Percentiles rank a stretch among this genome's conserved stretches.
Conservation (phyloP, 164 flowering plant genomes). For the Cinnamomum micranthum region DNA sequence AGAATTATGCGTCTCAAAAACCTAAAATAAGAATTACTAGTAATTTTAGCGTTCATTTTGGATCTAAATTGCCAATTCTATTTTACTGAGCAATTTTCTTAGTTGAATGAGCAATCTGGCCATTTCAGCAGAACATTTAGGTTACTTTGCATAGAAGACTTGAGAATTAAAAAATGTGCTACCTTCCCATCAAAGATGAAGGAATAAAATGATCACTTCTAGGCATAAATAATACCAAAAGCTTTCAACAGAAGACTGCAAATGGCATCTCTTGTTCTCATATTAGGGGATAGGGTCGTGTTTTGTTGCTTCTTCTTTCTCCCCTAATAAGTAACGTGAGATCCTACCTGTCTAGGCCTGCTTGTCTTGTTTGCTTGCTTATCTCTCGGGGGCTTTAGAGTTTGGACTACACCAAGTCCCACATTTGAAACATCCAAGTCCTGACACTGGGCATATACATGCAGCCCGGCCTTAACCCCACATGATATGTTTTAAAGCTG, state of each 20-base stretch:
- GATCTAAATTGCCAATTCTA: neutral
- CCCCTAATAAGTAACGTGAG: too few species aligned
- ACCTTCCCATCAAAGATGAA: neutral
- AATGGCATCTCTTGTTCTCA: neutral
- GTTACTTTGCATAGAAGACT: neutral
- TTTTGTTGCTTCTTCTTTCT: too few species aligned
- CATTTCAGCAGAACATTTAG: neutral
- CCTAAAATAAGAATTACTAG: neutral
- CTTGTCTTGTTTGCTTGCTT: too few species aligned
- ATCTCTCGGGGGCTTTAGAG: too few species aligned
- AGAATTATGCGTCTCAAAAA: neutral
- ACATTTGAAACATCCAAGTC: too few species aligned
- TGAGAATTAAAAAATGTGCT: neutral
- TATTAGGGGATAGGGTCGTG: neutral
- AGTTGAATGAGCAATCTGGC: neutral
- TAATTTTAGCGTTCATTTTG: neutral
- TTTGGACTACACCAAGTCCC: too few species aligned
- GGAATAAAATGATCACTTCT: neutral
- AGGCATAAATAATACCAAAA: neutral
- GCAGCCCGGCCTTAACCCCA: too few species aligned
- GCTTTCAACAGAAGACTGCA: neutral
- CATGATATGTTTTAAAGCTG: too few species aligned
- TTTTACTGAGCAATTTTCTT: neutral
- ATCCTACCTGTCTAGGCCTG: too few species aligned
- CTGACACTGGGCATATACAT: too few species aligned